A percentile compares a stretch with the other conserved stretches of the same genome.
phyloP scores from a whole-genome alignment of 2,329 filamentous ascomycete species.

The Arthrinium puccinioides region DNA sequence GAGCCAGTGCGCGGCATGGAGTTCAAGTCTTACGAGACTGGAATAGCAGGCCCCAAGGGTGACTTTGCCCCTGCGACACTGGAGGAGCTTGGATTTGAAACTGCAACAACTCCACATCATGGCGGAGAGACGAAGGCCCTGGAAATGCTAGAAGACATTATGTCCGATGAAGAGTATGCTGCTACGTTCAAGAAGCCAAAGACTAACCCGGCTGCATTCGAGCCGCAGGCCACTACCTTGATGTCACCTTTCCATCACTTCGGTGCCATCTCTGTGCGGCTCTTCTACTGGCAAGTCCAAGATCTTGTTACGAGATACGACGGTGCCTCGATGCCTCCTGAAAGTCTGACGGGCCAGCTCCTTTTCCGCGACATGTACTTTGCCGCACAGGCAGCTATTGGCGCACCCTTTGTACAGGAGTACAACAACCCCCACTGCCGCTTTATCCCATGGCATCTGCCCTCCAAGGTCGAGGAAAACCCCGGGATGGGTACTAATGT shows the following conservation, averaged over 20 bases:
- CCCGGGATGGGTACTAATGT: slow-evolving; percentile 32
- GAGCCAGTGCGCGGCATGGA: slow-evolving; percentile 40
- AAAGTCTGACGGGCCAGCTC: slow-evolving; percentile 65
- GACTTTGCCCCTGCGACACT: slow-evolving; percentile 68
- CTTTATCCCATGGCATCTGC: slow-evolving; percentile 76
- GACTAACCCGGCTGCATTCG: slow-evolving; percentile 66
- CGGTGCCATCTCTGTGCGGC: slow-evolving; percentile 60
- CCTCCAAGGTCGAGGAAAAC: slow-evolving; percentile 44
- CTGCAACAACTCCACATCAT: slow-evolving; percentile 57
- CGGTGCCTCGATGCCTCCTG: slow-evolving; percentile 54
- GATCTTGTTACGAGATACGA: slow-evolving; percentile 52
- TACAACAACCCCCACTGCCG: slow-evolving; percentile 58
- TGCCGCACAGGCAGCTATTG: slow-evolving; percentile 63
- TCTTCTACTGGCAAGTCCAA: slow-evolving; percentile 67
- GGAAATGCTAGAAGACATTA: slow-evolving; percentile 47
- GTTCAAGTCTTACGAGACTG: slow-evolving; percentile 48
- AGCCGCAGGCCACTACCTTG: slow-evolving; percentile 65
- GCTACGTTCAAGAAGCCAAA: slow-evolving; percentile 71
- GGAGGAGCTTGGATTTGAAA: slow-evolving; percentile 60
- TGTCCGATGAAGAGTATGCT: slow-evolving; percentile 57
- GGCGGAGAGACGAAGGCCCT: slow-evolving; percentile 66
- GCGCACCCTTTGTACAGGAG: slow-evolving; percentile 56
- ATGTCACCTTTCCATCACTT: slow-evolving; percentile 71
- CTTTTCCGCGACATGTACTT: slow-evolving; percentile 83
- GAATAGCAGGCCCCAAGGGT: slow-evolving; percentile 57